Evolutionary conservation across 192 early-diverging fungal species (phyloP), one percentile per base, ranked within the genome.

Genomic region (Fimicolochytrium jonesii): DNA sequence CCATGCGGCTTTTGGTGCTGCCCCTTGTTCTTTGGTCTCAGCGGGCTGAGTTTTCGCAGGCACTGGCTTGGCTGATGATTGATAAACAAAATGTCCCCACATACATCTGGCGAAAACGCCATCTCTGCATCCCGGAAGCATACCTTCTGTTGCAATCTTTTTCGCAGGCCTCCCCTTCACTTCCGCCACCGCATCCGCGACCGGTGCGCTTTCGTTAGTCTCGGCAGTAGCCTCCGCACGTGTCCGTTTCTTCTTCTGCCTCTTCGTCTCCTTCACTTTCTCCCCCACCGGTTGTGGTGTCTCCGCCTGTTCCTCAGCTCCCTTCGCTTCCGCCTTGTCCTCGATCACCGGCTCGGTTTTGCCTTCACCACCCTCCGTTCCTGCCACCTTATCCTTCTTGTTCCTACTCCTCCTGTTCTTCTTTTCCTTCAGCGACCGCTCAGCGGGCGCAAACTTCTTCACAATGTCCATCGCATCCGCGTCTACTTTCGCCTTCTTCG

Each of bases 1-100:
- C 85, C 85, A 87, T 17, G 25, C 61, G 2, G 34, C 39, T 33
- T 36, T 41, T 17, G 50, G 13, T 15, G n/a, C 48, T n/a, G n/a
- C n/a, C n/a, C n/a, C n/a, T n/a, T n/a, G n/a, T n/a, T n/a, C n/a
- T n/a, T n/a, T n/a, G n/a, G n/a, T n/a, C n/a, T n/a, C n/a, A n/a
- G n/a, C n/a, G n/a, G n/a, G n/a, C n/a, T n/a, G n/a, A n/a, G n/a
- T n/a, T n/a, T n/a, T n/a, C n/a, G n/a, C n/a, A n/a, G n/a, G n/a
- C n/a, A n/a, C n/a, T n/a, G n/a, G n/a, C n/a, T n/a, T n/a, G n/a
- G n/a, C n/a, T n/a, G n/a, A n/a, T n/a, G n/a, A n/a, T n/a, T 30
- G 32, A 55, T n/a, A 55, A 33, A 20, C 26, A 5, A 30, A 7
- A 5, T 10, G 26, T 33, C 7, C 17, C 33, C 18, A 18, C 18